Base-by-base conservation (phyloP, 139 green algal species). In the Micractinium sp. region DNA sequence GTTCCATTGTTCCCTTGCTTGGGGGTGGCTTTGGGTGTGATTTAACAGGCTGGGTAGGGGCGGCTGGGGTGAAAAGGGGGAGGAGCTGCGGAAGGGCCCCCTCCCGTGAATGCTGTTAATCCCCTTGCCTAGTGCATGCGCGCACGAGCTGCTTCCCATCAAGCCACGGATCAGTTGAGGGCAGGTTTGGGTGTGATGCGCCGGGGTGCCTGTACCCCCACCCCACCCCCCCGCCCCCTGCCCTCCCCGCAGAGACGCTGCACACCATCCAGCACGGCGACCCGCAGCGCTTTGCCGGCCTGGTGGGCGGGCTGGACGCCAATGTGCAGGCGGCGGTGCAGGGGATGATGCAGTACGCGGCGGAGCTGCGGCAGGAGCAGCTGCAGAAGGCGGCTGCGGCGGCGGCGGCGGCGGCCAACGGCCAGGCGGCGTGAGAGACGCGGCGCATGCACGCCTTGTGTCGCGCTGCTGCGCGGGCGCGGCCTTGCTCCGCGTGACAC, bases 191-290 rank as follows among this genome's bases (percentile, higher is more conserved):
- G n/a, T n/a, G n/a, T n/a, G n/a, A n/a, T n/a, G n/a, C n/a, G n/a
- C n/a, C n/a, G n/a, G n/a, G n/a, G n/a, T n/a, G n/a, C n/a, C n/a
- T n/a, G n/a, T n/a, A n/a, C n/a, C n/a, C n/a, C n/a, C n/a, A n/a
- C n/a, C n/a, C n/a, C n/a, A n/a, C n/a, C n/a, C n/a, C n/a, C n/a
- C n/a, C n/a, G n/a, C n/a, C n/a, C n/a, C n/a, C n/a, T n/a, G n/a
- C n/a, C n/a, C 63, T 15, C 13, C 35, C 38, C 36, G 36, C 82
- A 85, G 93, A 97, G 25, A 90, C 91, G 20, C 81, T 98, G 63
- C 81, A 53, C 15, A 82, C 53, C 20, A n/a, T 98, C 84, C 93
- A 97, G 91, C 61, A 38, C 12, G 39, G 73, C 61, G 88, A 94
- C 47, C 90, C 94, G 35, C 60, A 13, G 12, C 53, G 90, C n/a